phyloP scores from a whole-genome alignment of 257 asterid species.

The Capsicum pubescens region DNA sequence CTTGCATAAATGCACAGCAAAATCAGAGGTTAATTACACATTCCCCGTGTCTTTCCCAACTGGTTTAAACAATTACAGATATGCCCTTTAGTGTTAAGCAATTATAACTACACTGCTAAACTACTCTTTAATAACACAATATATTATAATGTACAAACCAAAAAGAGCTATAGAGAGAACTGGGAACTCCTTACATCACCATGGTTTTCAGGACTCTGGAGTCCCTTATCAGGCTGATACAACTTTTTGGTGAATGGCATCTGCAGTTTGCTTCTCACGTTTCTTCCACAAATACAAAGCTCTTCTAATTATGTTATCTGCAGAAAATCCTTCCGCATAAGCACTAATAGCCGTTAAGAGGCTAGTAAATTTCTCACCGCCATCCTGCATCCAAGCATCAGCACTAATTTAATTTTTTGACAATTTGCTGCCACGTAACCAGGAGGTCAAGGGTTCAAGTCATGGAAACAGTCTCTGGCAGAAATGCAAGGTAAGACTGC shows the following conservation, averaged over 20 bases:
- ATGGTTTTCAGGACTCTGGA: neutral
- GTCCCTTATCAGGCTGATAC: conserved; percentile 14
- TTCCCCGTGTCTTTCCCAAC: neutral
- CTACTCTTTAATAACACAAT: conserved; percentile 7
- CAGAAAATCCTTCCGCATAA: conserved; percentile 94
- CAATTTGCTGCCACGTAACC: neutral
- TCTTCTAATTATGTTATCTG: conserved; percentile 80
- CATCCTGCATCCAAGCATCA: conserved; percentile 58
- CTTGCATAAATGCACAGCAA: neutral
- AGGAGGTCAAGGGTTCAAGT: no score
- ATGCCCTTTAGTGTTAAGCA: neutral
- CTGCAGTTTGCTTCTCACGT: conserved; percentile 56
- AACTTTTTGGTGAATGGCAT: conserved; percentile 19
- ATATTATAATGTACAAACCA: neutral
- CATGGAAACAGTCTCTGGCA: no score
- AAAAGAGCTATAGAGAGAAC: neutral
- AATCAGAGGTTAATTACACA: neutral
- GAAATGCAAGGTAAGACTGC: no score
- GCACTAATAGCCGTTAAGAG: conserved; percentile 89
- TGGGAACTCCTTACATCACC: neutral
- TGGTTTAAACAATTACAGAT: neutral
- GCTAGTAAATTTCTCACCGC: conserved; percentile 86
- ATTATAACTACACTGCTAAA: neutral
- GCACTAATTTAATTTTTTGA: neutral
- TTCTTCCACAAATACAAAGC: conserved; percentile 80